A percentile compares a stretch with the other conserved stretches of the same genome.
Conservation (phyloP, 2,329 filamentous ascomycete species). For the Elsinoe perseae region DNA sequence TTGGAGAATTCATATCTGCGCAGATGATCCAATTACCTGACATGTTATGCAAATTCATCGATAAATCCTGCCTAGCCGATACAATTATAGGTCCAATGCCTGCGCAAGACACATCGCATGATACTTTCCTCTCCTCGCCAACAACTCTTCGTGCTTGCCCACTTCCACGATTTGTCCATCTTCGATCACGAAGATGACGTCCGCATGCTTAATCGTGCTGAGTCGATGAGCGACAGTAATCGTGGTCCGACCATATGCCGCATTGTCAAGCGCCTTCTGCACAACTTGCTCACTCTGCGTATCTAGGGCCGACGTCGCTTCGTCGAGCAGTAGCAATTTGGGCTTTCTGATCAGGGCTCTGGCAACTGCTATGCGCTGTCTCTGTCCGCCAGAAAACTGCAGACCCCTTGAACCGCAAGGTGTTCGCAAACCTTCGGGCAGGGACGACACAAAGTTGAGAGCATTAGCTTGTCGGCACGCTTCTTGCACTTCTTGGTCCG, state of each 20-base stretch:
- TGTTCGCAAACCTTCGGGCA: conserved; percentile 46
- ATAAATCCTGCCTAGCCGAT: no score
- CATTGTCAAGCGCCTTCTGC: conserved; percentile 57
- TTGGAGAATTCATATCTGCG: no score
- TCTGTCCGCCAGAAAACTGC: conserved; percentile 48
- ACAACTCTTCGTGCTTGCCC: conserved; percentile 35
- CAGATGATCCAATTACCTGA: no score
- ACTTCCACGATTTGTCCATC: conserved; percentile 33
- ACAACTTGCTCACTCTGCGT: conserved; percentile 59
- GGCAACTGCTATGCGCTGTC: conserved; percentile 50
- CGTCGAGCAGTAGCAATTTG: conserved; percentile 49
- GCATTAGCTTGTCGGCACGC: conserved; percentile 47
- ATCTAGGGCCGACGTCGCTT: conserved; percentile 55
- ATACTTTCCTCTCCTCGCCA: conserved; percentile 34
- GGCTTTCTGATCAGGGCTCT: conserved; percentile 48
- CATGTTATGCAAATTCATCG: no score
- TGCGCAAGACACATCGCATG: conserved; percentile 40
- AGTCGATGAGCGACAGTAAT: conserved; percentile 37
- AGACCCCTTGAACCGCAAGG: conserved; percentile 43
- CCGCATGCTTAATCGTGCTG: conserved; percentile 32
- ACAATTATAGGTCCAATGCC: conserved; percentile 35
- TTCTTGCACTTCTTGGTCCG: conserved; percentile 37
- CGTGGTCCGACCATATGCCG: conserved; percentile 37
- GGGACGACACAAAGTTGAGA: conserved; percentile 45
- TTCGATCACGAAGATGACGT: conserved; percentile 36